phyloP scores from a whole-genome alignment of 768 basidiomycete species.

The Chlorophyllum brunneum region DNA sequence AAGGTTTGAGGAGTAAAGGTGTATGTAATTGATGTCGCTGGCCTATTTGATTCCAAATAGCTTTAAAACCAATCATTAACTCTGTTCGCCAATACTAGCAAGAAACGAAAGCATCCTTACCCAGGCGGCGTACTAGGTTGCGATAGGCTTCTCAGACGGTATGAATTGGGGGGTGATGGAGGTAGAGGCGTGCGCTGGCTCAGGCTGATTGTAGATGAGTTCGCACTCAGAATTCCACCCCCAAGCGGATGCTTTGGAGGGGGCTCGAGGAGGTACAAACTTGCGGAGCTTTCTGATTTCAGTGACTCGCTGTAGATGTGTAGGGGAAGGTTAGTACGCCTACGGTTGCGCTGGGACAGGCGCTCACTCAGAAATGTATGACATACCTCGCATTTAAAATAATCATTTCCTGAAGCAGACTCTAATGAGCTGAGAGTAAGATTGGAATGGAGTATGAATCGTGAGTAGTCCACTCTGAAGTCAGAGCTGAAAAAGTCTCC shows the following conservation, averaged over 20 bases:
- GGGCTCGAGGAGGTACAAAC: slow-evolving; percentile 9
- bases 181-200: slow-evolving; percentile 22
- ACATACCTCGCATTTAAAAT: slow-evolving; percentile 1
- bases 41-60: slow-evolving; percentile 26
- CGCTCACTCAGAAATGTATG: not conserved
- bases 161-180: slow-evolving; percentile 23
- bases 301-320: not conserved
- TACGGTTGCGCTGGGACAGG: not conserved
- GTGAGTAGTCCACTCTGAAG: not conserved
- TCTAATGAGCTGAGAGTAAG: not conserved
- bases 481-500: not conserved
- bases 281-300: slow-evolving; percentile 12
- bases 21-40: slow-evolving; percentile 31
- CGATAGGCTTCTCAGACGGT: slow-evolving; percentile 1
- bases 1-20: slow-evolving; percentile 31
- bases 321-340: not conserved
- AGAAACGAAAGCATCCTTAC: slow-evolving; percentile 14
- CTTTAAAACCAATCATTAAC: slow-evolving; percentile 10
- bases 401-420: not conserved
- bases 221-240: not conserved
- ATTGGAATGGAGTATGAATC: not conserved
- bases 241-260: slow-evolving; percentile 3
- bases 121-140: slow-evolving; percentile 24
- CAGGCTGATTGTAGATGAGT: slow-evolving; percentile 17
- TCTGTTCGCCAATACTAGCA: not conserved